Conservation (phyloP, 305 asterid genomes). For the Fraxinus sp. region DNA sequence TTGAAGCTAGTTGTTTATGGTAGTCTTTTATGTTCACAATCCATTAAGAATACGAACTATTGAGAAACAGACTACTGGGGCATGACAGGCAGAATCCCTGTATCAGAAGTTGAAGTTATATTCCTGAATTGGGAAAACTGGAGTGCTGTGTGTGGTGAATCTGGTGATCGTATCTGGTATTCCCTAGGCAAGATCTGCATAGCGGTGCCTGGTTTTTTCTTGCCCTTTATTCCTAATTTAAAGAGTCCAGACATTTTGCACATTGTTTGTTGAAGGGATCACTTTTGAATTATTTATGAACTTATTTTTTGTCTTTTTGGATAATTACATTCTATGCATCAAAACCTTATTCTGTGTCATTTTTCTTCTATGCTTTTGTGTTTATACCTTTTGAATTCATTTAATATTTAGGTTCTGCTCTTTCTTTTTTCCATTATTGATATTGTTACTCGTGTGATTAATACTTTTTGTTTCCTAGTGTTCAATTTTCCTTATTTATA, state of each 20-base stretch:
- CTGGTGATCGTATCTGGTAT: not conserved
- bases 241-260: not conserved
- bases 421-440: not conserved
- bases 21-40: not conserved
- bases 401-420: not conserved
- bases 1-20: not conserved
- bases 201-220: not conserved
- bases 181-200: not conserved
- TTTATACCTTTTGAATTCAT: not conserved
- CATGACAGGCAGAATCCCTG: not conserved
- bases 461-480: not conserved
- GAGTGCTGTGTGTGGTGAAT: not conserved
- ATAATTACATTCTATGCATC: not conserved
- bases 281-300: not conserved
- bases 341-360: not conserved
- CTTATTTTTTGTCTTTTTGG: not conserved
- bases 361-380: not conserved
- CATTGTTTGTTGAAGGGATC: not conserved
- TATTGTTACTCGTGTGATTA: conserved; percentile 10
- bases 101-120: not conserved
- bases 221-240: not conserved
- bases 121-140: not conserved
- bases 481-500: conserved; percentile 21
- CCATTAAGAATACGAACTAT: not conserved
- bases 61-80: not conserved